These are phyloP conservation scores for Cinnamomum micranthum DNA, from an alignment of 164 flowering plant genomes.

Conservation along the genomic window DNA sequence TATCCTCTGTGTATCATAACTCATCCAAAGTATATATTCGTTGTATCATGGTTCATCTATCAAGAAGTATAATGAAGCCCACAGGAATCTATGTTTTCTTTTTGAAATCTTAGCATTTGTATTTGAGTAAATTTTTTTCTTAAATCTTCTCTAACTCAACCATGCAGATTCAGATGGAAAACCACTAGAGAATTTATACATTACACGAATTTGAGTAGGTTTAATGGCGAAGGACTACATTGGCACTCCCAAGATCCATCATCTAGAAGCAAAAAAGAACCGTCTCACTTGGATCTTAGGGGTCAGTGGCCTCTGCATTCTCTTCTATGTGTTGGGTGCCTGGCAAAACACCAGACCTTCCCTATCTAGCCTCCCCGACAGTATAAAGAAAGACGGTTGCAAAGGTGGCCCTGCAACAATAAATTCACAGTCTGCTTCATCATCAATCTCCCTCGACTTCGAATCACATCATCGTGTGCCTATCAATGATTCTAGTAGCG, in stretches of 20 bases:
- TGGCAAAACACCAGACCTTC: slow-evolving; percentile 54
- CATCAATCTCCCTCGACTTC: slow-evolving; percentile 49
- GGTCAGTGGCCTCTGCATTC: slow-evolving; percentile 71
- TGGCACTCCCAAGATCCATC: slow-evolving; percentile 70
- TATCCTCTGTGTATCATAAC: too few relatives aligned
- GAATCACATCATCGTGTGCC: slow-evolving; percentile 61
- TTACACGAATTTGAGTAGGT: slow-evolving; percentile 8
- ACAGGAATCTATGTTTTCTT: too few relatives aligned
- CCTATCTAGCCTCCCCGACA: slow-evolving; percentile 31
- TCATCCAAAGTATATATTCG: too few relatives aligned
- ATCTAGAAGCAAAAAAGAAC: slow-evolving; percentile 53
- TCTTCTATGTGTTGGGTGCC: slow-evolving; percentile 79
- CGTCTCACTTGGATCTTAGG: slow-evolving; percentile 66
- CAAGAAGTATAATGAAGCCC: too few relatives aligned
- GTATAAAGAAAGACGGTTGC: slow-evolving; percentile 32
- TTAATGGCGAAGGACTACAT: slow-evolving; percentile 70
- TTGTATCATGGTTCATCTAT: too few relatives aligned
- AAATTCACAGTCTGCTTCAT: slow-evolving; percentile 17
- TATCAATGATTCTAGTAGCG: slow-evolving; percentile 28
- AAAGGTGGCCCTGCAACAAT: slow-evolving; percentile 19
- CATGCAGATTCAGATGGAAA: neutral
- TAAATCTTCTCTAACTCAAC: neutral
- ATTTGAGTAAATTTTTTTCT: too few relatives aligned
- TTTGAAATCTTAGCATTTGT: too few relatives aligned
- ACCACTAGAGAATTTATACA: neutral